Conservation (phyloP, 768 basidiomycete species). For the Rossbeevera mucosa region DNA sequence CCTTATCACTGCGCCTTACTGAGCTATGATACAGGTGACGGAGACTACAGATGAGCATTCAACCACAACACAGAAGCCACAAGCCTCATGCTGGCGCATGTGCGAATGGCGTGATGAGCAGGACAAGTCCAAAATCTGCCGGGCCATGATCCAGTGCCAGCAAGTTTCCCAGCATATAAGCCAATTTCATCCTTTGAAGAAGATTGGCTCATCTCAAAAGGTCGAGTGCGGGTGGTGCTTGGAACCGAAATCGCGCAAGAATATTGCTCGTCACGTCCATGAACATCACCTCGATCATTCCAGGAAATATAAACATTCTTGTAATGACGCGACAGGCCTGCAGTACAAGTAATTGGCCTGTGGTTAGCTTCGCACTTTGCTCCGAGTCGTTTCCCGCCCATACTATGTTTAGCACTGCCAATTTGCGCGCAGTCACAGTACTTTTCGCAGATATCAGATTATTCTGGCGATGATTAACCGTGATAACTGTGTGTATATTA, state of each 20-base stretch:
- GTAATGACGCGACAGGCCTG: not conserved
- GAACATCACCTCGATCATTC: slow-evolving; percentile 1
- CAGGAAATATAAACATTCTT: not conserved
- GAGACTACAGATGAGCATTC: not conserved
- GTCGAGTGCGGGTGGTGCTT: not conserved
- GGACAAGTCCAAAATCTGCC: not conserved
- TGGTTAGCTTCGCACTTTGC: too few relatives aligned
- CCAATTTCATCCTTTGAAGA: not conserved
- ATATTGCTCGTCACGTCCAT: not conserved
- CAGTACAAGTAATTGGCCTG: too few relatives aligned
- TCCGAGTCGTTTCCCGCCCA: too few relatives aligned
- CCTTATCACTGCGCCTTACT: not conserved
- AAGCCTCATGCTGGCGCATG: not conserved
- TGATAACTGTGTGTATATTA: too few relatives aligned
- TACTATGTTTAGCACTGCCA: too few relatives aligned
- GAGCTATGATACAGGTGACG: not conserved
- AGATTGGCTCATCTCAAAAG: rapidly evolving
- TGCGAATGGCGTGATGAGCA: not conserved
- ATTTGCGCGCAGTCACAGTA: too few relatives aligned
- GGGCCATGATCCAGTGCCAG: not conserved
- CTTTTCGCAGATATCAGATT: too few relatives aligned
- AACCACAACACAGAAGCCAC: not conserved
- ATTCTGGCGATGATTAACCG: too few relatives aligned
- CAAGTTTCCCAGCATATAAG: not conserved
- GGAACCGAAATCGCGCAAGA: not conserved